These are phyloP conservation scores for Phytophthora cactorum DNA, from an alignment of 352 stramenopile species.

Conservation along the genomic window DNA sequence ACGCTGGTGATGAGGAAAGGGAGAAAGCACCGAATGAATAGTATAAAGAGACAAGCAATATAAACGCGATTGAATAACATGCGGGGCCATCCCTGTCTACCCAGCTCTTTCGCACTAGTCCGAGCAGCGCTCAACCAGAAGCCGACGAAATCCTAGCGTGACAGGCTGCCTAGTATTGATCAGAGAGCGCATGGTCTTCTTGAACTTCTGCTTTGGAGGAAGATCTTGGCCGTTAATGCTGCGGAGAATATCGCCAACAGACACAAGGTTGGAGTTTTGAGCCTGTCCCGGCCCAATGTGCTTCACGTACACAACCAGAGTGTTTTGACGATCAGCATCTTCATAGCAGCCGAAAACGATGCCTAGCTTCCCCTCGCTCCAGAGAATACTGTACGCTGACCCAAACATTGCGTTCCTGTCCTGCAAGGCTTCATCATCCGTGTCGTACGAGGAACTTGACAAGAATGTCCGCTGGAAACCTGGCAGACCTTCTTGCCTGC, in stretches of 20 bases:
- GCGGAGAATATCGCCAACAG: slow-evolving; percentile 42
- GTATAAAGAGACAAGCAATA: slow-evolving; percentile 36
- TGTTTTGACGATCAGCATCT: slow-evolving; percentile 37
- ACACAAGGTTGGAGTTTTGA: slow-evolving; percentile 42
- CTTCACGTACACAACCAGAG: slow-evolving; percentile 56
- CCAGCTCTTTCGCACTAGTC: slow-evolving; percentile 13
- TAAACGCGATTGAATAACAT: slow-evolving; percentile 35
- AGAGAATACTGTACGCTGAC: slow-evolving; percentile 51
- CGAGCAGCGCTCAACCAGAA: slow-evolving; percentile 38
- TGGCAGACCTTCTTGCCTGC: slow-evolving; percentile 13
- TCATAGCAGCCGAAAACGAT: slow-evolving; percentile 53
- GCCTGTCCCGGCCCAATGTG: slow-evolving; percentile 41
- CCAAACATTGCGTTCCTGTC: slow-evolving; percentile 1
- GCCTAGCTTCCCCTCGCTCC: slow-evolving; percentile 44
- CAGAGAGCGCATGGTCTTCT: slow-evolving; percentile 45
- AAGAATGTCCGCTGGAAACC: slow-evolving; percentile 29
- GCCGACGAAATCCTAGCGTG: slow-evolving; percentile 48
- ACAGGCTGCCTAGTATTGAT: slow-evolving; percentile 40
- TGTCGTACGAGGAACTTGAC: slow-evolving; percentile 20
- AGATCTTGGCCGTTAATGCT: slow-evolving; percentile 48
- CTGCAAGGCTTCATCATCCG: slow-evolving; percentile 10
- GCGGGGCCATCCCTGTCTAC: slow-evolving; percentile 1
- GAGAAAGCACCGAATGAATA: slow-evolving; percentile 37
- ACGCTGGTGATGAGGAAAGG: slow-evolving; percentile 2
- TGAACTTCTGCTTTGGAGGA: slow-evolving; percentile 35